Base-by-base conservation (phyloP, 352 stramenopile species). In the Phytophthora crassamura region DNA sequence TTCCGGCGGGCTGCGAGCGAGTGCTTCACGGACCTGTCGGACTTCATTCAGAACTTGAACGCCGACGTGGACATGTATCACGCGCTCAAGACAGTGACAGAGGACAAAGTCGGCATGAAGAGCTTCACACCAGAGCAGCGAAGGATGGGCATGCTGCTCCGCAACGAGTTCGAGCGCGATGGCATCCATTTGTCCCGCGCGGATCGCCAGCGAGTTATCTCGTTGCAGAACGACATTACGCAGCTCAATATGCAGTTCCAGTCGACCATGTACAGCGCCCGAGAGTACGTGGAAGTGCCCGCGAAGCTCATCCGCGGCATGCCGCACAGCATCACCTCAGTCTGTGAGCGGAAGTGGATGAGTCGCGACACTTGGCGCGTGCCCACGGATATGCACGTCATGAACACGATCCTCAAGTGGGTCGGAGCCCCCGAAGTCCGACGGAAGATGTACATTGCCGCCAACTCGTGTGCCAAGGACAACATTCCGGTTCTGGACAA, bases 11-110 rank as follows among this genome's bases (percentile, higher is more conserved):
- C 81, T 2, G 95, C 97, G 7, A 83, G 88, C 42, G 70, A 88
- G 32, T 97, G 93, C 18, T 98, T 98, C 66, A 86, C 77, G 9
- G 69, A 93, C n/a, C 61, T 99, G 14, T 95, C 88, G 53, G 89
- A 98, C 50, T 98, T 98, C 67, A 98, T 99, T 76, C 90, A 93
- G 59, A 88, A 94, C 62, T 71, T 99, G 15, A 99, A 99, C 80
- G 86, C 87, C 11, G 94, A 99, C 68, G 74, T 88, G 20, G 75
- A 85, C 9, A 74, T 99, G 16, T 99, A 98, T 73, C 56, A 84
- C 12, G 77, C 82, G n/a, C 63, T 99, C 16, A 69, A 73, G 20
- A 64, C 61, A 0, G 86, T 98, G n/a, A 88, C 78, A 2, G 71
- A 88, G 48, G 72, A 93, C 63, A 36, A 51, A 36, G 39, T 60